Base-by-base conservation (phyloP, 2,329 filamentous ascomycete genomes). In the Fusarium falciforme region DNA sequence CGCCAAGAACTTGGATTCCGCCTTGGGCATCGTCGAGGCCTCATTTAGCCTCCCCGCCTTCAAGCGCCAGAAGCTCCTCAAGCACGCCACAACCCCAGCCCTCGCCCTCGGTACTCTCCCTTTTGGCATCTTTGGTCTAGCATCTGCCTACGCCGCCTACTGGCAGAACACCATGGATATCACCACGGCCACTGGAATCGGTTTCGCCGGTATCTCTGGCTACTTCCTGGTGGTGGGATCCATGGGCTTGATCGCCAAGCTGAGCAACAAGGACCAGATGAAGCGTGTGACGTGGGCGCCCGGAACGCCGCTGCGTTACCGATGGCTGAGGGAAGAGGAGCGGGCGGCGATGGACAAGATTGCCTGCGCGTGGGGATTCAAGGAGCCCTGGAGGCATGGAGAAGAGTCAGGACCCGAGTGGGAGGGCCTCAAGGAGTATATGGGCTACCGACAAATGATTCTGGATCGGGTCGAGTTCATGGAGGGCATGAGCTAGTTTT, bases 251-350 rank as follows among this genome's bases (percentile, higher is more conserved):
- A 90, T 98, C 40, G 94, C 96, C 10, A 86, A 97, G 68, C 92
- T 94, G 29, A 98, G 96, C 36, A 88, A 92, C 69, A 98, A 98
- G 83, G 95, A 98, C 81, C 95, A 98, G 83, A 98, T 98, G 94
- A 92, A 93, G 78, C 91, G 96, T 22, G 94, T 98, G 6, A 95
- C 94, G 3, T 99, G 96, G 96, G 88, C 93, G 10, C 90, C 91
- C 0, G 96, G 96, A 12, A 92, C 94, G 36, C 93, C 94, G 25
- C 84, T 98, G 72, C 89, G 93, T 71, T 89, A 94, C 78, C 89
- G 96, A 16, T 98, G 95, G 93, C 82, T 97, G 63, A 88, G 94
- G 36, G 96, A 98, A 81, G 95, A 98, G 73, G 95, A 99, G 86
- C 88, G 96, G 27, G 93, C 92, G 5, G 94, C 95, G 1, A 86